Conservation (phyloP, 257 asterid species). For the Osmanthus fragrans region DNA sequence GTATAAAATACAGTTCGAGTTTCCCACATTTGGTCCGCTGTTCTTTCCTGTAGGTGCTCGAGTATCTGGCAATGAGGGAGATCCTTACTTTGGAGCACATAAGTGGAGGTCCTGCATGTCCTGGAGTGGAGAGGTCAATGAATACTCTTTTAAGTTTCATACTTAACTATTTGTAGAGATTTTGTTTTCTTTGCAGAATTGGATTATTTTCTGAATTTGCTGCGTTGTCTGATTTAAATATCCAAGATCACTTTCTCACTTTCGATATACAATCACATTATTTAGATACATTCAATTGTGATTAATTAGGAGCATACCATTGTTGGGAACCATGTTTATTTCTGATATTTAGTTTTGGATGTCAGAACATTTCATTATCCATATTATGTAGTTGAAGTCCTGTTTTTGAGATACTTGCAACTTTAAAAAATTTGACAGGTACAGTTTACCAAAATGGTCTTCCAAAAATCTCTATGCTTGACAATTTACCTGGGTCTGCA, state of each 20-base stretch:
- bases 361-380: slow-evolving; percentile 3
- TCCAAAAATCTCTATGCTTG: not conserved
- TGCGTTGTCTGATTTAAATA: slow-evolving; percentile 1
- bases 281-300: slow-evolving; percentile 5
- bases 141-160: not conserved
- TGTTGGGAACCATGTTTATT: not conserved
- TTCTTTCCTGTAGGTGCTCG: slow-evolving; percentile 58
- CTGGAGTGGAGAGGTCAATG: slow-evolving; percentile 84
- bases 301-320: slow-evolving; percentile 10
- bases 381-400: not conserved
- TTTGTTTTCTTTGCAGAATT: not conserved
- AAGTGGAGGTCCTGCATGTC: slow-evolving; percentile 77
- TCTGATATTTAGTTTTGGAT: not conserved
- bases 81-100: slow-evolving; percentile 78
- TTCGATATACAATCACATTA: slow-evolving; percentile 3
- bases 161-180: slow-evolving; percentile 1
- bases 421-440: not conserved
- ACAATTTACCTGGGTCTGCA: not conserved
- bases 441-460: not conserved
- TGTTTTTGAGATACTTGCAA: slow-evolving; percentile 2
- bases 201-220: slow-evolving; percentile 5
- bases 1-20: not conserved
- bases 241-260: slow-evolving; percentile 9
- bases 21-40: slow-evolving; percentile 2
- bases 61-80: slow-evolving; percentile 79